A percentile compares a stretch with the other conserved stretches of the same genome.
phyloP scores from a whole-genome alignment of 441 rosid species.

The Populus trichocarpa region DNA sequence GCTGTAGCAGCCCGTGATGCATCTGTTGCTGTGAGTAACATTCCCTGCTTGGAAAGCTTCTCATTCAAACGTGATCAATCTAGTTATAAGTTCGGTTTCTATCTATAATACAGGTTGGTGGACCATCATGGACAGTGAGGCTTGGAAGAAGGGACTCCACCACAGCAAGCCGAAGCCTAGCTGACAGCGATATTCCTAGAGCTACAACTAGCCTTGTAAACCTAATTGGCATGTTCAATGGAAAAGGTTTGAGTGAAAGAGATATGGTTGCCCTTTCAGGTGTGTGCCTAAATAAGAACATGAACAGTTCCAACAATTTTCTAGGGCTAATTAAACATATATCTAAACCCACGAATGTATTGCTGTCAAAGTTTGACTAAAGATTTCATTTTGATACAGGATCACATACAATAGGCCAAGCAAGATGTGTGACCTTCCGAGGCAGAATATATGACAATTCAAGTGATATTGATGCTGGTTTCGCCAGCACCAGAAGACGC shows the following conservation, averaged over 20 bases:
- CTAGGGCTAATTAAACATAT: neutral
- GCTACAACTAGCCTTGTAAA: neutral
- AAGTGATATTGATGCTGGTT: slow-evolving; percentile 41
- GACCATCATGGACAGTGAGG: slow-evolving; percentile 48
- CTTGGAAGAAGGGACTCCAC: slow-evolving; percentile 62
- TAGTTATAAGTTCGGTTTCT: neutral
- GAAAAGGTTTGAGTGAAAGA: slow-evolving; percentile 42
- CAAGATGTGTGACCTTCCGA: slow-evolving; percentile 45
- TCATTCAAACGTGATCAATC: neutral
- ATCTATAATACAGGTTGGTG: slow-evolving; percentile 26
- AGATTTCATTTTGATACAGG: slow-evolving; percentile 22
- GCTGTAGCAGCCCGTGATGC: slow-evolving; percentile 64
- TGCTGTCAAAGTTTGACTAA: too few species aligned
- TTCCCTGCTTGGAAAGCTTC: neutral
- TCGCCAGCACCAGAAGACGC: slow-evolving; percentile 39
- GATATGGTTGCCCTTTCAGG: slow-evolving; percentile 55
- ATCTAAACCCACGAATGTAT: neutral
- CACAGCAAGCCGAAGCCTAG: slow-evolving; percentile 30
- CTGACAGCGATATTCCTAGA: slow-evolving; percentile 41
- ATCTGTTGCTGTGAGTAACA: slow-evolving; percentile 38
- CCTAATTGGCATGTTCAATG: slow-evolving; percentile 16
- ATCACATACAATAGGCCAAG: slow-evolving; percentile 56
- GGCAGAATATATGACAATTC: slow-evolving; percentile 40
- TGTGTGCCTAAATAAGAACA: neutral
- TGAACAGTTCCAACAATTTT: neutral